Conservation (phyloP, 2,329 filamentous ascomycete genomes). For the Byssochlamys sp. region DNA sequence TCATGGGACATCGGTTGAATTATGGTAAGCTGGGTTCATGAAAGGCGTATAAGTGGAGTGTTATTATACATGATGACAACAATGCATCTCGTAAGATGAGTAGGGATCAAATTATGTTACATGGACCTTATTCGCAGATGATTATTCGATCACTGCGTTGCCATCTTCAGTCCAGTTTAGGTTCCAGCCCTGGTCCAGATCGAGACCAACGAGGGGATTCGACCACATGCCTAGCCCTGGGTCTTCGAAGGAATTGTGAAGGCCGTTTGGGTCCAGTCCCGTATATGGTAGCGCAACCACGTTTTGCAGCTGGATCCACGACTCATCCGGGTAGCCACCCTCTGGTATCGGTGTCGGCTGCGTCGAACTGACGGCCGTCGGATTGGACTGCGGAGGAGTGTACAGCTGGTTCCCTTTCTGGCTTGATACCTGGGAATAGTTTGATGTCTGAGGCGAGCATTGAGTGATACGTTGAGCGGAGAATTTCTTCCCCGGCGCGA, state of each 20-base stretch:
- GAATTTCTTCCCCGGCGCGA: constrained; percentile 26
- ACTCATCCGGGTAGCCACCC: constrained; percentile 9
- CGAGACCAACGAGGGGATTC: constrained; percentile 20
- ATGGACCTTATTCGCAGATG: not conserved
- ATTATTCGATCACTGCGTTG: not conserved
- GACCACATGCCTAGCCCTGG: constrained; percentile 17
- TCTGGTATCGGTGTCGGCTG: constrained; percentile 1
- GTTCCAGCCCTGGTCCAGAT: constrained; percentile 33
- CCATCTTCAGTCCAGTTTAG: constrained; percentile 25
- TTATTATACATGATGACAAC: not conserved
- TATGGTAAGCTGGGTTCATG: not conserved
- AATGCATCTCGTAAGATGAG: not conserved
- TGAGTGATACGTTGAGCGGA: constrained; percentile 6
- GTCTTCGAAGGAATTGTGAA: constrained; percentile 16
- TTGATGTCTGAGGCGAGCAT: constrained; percentile 4
- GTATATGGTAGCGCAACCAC: constrained; percentile 9
- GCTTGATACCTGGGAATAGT: constrained; percentile 1
- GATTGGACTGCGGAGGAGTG: constrained; percentile 18
- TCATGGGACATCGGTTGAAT: not conserved
- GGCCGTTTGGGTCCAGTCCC: constrained; percentile 14
- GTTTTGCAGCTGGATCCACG: constrained; percentile 14
- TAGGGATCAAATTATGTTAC: not conserved
- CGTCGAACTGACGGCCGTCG: not conserved
- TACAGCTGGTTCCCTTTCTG: constrained; percentile 11
- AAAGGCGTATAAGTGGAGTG: not conserved